These are phyloP conservation scores for Didymella segeticola DNA, from an alignment of 2,329 filamentous ascomycete species.

Conservation along the genomic window DNA sequence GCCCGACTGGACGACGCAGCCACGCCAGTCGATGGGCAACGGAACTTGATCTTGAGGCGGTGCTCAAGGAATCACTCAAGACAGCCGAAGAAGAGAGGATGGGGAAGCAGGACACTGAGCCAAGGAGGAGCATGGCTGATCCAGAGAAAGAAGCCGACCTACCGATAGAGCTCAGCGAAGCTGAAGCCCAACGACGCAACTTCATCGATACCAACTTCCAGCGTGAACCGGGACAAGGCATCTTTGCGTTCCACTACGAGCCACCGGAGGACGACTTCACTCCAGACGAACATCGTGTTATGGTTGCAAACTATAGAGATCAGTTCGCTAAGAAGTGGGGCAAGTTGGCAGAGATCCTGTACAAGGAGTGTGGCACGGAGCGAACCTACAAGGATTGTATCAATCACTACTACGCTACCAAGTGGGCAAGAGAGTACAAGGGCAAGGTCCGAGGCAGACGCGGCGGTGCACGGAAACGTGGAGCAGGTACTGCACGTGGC, in stretches of 20 bases:
- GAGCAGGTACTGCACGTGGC: constrained; percentile 50
- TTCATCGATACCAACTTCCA: constrained; percentile 72
- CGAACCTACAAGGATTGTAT: constrained; percentile 82
- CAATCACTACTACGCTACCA: constrained; percentile 85
- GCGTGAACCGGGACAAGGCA: constrained; percentile 69
- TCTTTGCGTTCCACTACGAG: constrained; percentile 74
- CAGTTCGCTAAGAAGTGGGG: constrained; percentile 81
- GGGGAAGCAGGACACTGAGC: constrained; percentile 67
- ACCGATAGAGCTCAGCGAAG: constrained; percentile 70
- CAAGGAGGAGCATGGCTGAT: constrained; percentile 72
- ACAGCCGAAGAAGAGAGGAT: constrained; percentile 71
- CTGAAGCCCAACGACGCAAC: constrained; percentile 64
- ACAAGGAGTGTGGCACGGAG: constrained; percentile 54
- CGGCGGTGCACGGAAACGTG: constrained; percentile 38
- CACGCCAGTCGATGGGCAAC: constrained; percentile 54
- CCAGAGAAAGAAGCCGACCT: constrained; percentile 79
- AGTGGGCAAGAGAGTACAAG: constrained; percentile 76
- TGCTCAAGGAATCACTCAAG: constrained; percentile 73
- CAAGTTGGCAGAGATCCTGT: constrained; percentile 71
- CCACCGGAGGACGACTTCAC: constrained; percentile 78
- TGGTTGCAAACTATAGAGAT: constrained; percentile 77
- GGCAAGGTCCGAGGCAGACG: constrained; percentile 64
- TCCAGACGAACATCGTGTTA: constrained; percentile 70
- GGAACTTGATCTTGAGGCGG: constrained; percentile 75
- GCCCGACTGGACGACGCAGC: constrained; percentile 39